Evolutionary conservation across 2,329 filamentous ascomycete species (phyloP).

Genomic region (Didymella keratinophila): DNA sequence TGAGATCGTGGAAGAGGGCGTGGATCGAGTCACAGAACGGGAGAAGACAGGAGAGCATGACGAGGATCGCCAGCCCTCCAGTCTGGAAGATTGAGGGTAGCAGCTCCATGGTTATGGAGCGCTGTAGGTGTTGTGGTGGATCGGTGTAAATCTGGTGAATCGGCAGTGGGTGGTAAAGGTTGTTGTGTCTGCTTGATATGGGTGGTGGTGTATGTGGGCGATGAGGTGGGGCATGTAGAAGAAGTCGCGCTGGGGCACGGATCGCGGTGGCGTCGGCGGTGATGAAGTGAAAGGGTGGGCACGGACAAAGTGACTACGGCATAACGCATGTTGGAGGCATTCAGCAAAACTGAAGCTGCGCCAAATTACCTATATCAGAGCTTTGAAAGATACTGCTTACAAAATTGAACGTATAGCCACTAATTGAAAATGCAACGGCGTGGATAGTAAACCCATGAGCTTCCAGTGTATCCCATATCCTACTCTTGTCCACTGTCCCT

Average conservation of each 20-base stretch:
- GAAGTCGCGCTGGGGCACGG: not conserved
- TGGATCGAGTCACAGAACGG: not conserved
- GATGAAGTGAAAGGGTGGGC: not conserved
- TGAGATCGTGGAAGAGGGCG: not conserved
- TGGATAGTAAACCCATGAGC: not conserved
- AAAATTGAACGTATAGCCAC: not conserved
- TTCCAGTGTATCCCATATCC: not conserved
- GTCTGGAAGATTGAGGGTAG: not conserved
- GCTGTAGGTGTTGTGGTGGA: not conserved
- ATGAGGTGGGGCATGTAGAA: not conserved
- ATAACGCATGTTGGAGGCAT: not conserved
- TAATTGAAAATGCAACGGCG: not conserved
- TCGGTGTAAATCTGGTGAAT: not conserved
- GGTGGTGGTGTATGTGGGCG: not conserved
- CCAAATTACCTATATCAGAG: not conserved
- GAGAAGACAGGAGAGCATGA: not conserved
- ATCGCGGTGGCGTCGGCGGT: not conserved
- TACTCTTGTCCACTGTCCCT: slow-evolving; percentile 16
- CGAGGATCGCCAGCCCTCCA: not conserved
- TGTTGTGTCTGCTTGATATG: not conserved
- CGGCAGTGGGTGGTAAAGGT: too few relatives aligned
- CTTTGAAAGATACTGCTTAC: not conserved
- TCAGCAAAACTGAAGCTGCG: not conserved
- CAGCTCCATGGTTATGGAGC: not conserved
- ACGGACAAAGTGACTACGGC: not conserved